Evolutionary conservation across 345 rosid genomes (phyloP), one percentile per base, ranked within the genome.

Genomic region (Ceriops decandra): DNA sequence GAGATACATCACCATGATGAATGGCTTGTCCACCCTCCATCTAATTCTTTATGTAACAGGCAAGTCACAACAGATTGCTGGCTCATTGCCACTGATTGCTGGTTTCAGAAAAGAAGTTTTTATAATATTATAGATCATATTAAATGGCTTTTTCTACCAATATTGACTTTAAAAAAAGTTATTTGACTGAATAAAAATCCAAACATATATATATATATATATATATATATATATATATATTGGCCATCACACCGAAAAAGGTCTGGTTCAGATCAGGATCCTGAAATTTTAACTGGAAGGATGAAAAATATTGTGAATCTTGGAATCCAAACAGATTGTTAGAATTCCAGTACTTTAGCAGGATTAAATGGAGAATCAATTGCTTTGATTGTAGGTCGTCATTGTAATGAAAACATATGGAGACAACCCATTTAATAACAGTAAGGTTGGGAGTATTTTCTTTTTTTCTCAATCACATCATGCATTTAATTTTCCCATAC

Each of bases 241-340:
- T 60, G 70, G 57, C 27, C 10, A 1, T 21, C 1, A 28, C 13
- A 60, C 22, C 53, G 49, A 63, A 57, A 35, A 63, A 42, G 32
- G 38, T 33, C 53, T 22, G 54, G 49, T 64, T 69, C 47, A 51
- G 62, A 49, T 32, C n/a, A 63, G 57, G 38, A 61, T 38, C 60
- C 10, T 16, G 35, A 7, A 31, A 15, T 56, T 6, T 20, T 30
- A 52, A 15, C 21, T 52, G 35, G 47, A 69, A 4, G 2, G 64
- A 47, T 4, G 26, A 13, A 54, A 52, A 56, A 31, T 6, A 36
- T 52, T 52, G 30, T 49, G 21, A 6, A 8, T 1, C 28, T 42
- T 15, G 52, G 20, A 28, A 65, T n/a, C 62, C 30, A 35, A 21
- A 16, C 49, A 52, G 7, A 27, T 22, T 36, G 7, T 36, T 62